Evolutionary conservation across 345 rosid species (phyloP).

Genomic region (Isatis tinctoria): DNA sequence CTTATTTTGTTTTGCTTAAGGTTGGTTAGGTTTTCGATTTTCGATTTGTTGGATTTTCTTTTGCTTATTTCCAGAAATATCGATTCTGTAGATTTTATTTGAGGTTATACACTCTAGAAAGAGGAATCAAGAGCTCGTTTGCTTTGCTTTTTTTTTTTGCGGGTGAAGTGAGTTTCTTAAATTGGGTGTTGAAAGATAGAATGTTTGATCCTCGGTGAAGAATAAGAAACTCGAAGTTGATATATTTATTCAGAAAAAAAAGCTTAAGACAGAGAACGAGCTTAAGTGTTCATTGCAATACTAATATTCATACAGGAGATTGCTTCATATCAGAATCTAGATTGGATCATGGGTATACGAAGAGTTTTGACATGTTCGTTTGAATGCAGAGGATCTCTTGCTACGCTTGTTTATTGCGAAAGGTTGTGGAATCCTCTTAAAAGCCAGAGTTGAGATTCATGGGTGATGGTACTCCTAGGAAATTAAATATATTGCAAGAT

Average conservation of each 20-base stretch:
- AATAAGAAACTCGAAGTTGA: neutral
- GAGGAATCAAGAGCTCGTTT: neutral
- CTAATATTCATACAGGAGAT: neutral
- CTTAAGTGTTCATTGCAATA: neutral
- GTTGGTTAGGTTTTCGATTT: neutral
- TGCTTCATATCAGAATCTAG: neutral
- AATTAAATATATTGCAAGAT: conserved; percentile 58
- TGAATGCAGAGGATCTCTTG: neutral
- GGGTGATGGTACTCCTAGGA: conserved; percentile 62
- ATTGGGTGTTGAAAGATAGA: neutral
- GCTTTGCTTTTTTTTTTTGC: neutral
- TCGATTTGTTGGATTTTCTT: neutral
- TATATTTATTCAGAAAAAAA: neutral
- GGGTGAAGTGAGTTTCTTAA: neutral
- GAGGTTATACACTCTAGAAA: neutral
- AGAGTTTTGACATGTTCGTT: neutral
- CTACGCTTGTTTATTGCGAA: neutral
- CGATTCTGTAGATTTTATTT: neutral
- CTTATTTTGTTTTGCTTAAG: neutral
- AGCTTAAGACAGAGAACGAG: neutral
- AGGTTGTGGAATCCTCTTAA: conserved; percentile 5
- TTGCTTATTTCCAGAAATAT: neutral
- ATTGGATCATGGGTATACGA: neutral
- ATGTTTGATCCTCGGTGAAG: neutral
- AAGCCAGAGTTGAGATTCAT: conserved; percentile 40